Evolutionary conservation across 2,329 filamentous ascomycete species (phyloP).

Genomic region (Diplocarpon mali): DNA sequence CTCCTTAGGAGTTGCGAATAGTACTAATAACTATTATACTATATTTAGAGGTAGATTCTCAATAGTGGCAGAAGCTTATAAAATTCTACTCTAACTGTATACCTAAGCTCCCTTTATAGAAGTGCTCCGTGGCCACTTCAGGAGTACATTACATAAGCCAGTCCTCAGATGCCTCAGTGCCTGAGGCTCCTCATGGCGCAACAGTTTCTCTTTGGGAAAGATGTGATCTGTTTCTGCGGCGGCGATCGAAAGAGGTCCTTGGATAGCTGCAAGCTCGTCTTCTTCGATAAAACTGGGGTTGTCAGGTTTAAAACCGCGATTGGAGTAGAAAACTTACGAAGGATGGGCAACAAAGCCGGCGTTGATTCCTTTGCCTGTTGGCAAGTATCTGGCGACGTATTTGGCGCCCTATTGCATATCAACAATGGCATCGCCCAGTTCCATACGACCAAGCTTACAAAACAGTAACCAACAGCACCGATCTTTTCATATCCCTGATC

Average conservation of each 20-base stretch:
- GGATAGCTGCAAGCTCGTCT: constrained; percentile 53
- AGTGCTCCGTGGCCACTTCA: too few relatives aligned
- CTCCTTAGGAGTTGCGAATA: too few relatives aligned
- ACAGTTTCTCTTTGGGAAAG: constrained; percentile 51
- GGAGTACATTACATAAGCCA: too few relatives aligned
- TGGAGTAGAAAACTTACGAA: constrained; percentile 28
- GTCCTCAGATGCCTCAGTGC: too few relatives aligned
- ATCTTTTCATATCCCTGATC: constrained; percentile 46
- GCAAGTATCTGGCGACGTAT: constrained; percentile 59
- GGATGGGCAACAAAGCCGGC: constrained; percentile 69
- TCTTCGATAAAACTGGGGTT: constrained; percentile 45
- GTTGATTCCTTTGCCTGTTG: constrained; percentile 46
- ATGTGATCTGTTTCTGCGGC: constrained; percentile 48
- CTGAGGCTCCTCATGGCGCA: too few relatives aligned
- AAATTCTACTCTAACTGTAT: too few relatives aligned
- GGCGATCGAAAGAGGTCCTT: constrained; percentile 54
- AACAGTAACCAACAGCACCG: constrained; percentile 62
- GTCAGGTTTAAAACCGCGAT: too few relatives aligned
- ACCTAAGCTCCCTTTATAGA: too few relatives aligned
- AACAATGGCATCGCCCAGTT: background rate
- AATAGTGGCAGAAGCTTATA: too few relatives aligned
- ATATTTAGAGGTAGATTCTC: too few relatives aligned
- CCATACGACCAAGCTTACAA: constrained; percentile 27
- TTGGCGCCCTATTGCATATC: constrained; percentile 42
- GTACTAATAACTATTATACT: too few relatives aligned